Evolutionary conservation across 257 asterid species (phyloP).

Genomic region (Fraxinus cuspidata): DNA sequence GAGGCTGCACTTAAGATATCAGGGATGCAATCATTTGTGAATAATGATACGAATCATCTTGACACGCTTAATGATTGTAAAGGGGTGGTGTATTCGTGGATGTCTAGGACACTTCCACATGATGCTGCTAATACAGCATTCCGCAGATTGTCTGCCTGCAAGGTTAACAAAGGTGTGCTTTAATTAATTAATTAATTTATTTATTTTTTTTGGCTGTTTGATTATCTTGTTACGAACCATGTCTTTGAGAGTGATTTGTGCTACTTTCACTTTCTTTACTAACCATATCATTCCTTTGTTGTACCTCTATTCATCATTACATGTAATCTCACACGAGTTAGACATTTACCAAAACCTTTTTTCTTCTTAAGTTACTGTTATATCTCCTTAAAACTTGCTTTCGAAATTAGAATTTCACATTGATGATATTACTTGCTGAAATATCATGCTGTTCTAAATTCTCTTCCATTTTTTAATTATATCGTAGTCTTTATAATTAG

Average conservation of each 20-base stretch:
- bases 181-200: background rate
- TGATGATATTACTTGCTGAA: background rate
- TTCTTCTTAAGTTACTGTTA: background rate
- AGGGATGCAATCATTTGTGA: slow-evolving; percentile 51
- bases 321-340: background rate
- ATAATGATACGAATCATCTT: slow-evolving; percentile 53
- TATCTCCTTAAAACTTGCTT: background rate
- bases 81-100: slow-evolving; percentile 85
- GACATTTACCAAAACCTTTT: background rate
- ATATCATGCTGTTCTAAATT: background rate
- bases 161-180: slow-evolving; percentile 81
- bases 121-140: slow-evolving; percentile 77
- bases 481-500: background rate
- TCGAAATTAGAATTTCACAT: background rate
- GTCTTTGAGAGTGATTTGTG: background rate
- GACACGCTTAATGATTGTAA: slow-evolving; percentile 80
- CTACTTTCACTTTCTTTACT: background rate
- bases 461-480: background rate
- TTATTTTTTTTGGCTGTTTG: background rate
- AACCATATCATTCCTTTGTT: background rate
- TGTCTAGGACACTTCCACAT: slow-evolving; percentile 74
- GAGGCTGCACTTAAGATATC: slow-evolving; percentile 86
- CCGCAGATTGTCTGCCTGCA: slow-evolving; percentile 91
- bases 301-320: background rate
- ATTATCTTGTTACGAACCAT: background rate